Evolutionary conservation across 1,284 basidiomycete species (phyloP), one percentile per base, ranked within the genome.

Genomic region (Leucoagaricus sp.): DNA sequence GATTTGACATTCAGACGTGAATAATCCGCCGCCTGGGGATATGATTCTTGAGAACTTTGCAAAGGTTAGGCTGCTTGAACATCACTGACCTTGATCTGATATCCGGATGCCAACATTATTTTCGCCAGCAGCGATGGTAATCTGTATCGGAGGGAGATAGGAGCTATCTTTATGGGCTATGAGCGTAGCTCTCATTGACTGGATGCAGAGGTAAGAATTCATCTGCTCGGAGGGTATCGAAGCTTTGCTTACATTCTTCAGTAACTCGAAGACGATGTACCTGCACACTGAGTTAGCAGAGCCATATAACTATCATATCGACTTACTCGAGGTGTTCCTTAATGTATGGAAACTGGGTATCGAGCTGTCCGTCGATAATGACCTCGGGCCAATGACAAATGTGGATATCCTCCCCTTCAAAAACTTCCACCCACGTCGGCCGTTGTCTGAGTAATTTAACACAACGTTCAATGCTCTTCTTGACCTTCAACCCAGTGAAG

Each of bases 191-290:
- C 81, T 77, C 79, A 90, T 84, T n/a, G 87, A 82, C 89, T 91
- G 53, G 13, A 46, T 15, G 42, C 47, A 36, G 45, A 36, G 56
- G 56, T 25, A 48, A 34, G 36, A 57, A 9, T 23, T 36, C 61
- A 49, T 59, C 50, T 40, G 41, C 33, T 38, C 10, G 10, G 7
- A 44, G 47, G 51, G 41, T 13, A 28, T n/a, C n/a, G 33, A 29
- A 33, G 67, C 6, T 3, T 21, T 13, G 19, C 82, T 61, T 64
- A 91, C 92, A 67, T 95, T 94, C 70, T 95, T 95, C 63, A 96
- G 66, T 23, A 96, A 70, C 67, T 96, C 93, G 64, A 96, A 95
- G 12, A 95, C 72, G 58, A 96, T 91, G 67, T 95, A 96, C 68
- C 89, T 91, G 59, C 21, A 58, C 91, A 86, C 65, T 90, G 92